phyloP scores from a whole-genome alignment of 352 stramenopile genomes.

The Globisporangium heterothallicum region DNA sequence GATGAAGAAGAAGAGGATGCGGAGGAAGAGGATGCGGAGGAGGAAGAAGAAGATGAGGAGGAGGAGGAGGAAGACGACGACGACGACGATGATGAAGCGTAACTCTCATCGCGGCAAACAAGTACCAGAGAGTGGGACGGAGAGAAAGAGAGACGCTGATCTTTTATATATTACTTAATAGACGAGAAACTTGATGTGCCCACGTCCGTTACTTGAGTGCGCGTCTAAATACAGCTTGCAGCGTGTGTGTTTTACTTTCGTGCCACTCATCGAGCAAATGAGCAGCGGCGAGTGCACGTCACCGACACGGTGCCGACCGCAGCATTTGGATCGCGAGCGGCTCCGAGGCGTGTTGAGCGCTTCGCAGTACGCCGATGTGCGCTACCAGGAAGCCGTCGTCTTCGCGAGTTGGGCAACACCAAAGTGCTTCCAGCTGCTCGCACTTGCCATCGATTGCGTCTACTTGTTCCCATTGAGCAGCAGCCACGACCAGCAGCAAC shows the following conservation, averaged over 20 bases:
- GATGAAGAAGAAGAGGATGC: constrained; percentile 25
- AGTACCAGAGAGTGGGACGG: constrained; percentile 29
- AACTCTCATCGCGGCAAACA: too few species aligned
- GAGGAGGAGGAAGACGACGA: constrained; percentile 32
- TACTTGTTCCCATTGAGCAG: constrained; percentile 42
- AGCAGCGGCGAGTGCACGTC: constrained; percentile 13
- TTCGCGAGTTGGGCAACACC: constrained; percentile 17
- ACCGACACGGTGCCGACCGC: constrained; percentile 46
- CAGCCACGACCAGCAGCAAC: constrained; percentile 2
- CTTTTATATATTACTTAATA: constrained; percentile 24
- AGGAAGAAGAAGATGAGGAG: constrained; percentile 21
- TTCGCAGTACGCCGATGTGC: constrained; percentile 27
- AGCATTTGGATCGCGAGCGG: constrained; percentile 52
- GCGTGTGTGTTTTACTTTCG: not conserved
- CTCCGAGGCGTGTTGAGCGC: constrained; percentile 30
- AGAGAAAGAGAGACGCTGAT: constrained; percentile 22
- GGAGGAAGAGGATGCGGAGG: constrained; percentile 19
- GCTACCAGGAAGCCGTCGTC: constrained; percentile 62
- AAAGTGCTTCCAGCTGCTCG: constrained; percentile 43
- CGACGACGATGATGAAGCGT: constrained; percentile 46
- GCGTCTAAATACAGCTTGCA: not conserved
- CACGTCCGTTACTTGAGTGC: constrained; percentile 19
- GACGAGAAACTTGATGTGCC: not conserved
- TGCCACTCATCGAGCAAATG: constrained; percentile 1
- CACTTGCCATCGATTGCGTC: constrained; percentile 32